Conservation (phyloP, 306 rosid genomes). For the Prunus campanulata region DNA sequence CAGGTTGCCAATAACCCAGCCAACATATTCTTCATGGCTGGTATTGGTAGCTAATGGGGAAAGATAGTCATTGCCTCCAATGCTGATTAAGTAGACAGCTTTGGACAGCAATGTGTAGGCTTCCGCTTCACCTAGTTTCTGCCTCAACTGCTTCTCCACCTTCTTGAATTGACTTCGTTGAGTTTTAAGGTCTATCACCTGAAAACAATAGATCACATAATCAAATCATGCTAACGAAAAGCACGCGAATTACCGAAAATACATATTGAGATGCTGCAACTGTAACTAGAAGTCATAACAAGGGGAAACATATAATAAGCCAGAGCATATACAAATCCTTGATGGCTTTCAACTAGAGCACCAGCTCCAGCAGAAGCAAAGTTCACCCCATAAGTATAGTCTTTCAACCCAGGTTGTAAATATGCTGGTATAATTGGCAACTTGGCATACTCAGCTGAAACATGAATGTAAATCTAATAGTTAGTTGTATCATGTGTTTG, state of each 20-base stretch:
- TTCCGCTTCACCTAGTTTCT: conserved; percentile 33
- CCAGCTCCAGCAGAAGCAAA: conserved; percentile 38
- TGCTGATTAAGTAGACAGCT: conserved; percentile 42
- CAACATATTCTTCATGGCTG: conserved; percentile 23
- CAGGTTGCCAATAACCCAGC: conserved; percentile 37
- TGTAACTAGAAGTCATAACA: too few relatives aligned
- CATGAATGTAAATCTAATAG: background rate
- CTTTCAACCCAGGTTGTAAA: conserved; percentile 15
- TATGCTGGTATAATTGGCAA: conserved; percentile 33
- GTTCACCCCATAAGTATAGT: conserved; percentile 23
- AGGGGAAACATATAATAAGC: background rate
- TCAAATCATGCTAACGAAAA: too few relatives aligned
- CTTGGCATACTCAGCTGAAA: conserved; percentile 32
- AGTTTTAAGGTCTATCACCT: conserved; percentile 43
- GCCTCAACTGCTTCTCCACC: conserved; percentile 24
- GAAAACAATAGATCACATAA: background rate
- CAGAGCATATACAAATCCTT: conserved; percentile 23
- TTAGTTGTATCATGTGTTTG: background rate
- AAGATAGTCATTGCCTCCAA: conserved; percentile 12
- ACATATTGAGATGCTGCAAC: too few relatives aligned
- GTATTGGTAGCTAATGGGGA: background rate
- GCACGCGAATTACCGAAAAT: too few relatives aligned
- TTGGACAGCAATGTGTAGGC: conserved; percentile 28
- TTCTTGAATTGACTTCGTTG: conserved; percentile 43
- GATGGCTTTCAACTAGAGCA: conserved; percentile 17